Evolutionary conservation across 1,284 basidiomycete species (phyloP), one percentile per base, ranked within the genome.

Genomic region (Ceratorhiza oryzae-sativae): DNA sequence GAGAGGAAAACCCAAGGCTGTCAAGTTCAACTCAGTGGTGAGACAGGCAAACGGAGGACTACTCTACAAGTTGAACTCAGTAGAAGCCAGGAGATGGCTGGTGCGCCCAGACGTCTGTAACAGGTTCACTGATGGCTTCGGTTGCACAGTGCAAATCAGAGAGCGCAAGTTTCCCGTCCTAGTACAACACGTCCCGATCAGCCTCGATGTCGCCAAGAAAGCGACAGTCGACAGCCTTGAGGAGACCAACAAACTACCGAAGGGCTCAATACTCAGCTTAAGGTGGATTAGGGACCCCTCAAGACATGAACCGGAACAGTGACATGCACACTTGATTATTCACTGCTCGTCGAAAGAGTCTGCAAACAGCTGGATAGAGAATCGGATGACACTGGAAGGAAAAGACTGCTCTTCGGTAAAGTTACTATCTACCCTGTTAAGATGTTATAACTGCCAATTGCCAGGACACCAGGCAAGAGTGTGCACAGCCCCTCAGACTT

Each of bases 401-500:
- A 41, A 67, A 18, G 34, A 39, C 1, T 25, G 23, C 12, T 4
- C n/a, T 10, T 36, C 32, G 34, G 20, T 32, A 20, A 51, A 53
- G 23, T 34, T 53, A 20, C 15, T 41, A 3, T 15, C 46, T 18
- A 48, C 49, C 5, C 32, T 32, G 4, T 25, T 53, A 13, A 18
- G 62, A 13, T 67, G 62, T 23, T 67, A 34, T 48, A 67, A 67
- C 15, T 67, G 62, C 20, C 62, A 67, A 23, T 4, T 49, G 1
- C 23, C 8, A 23, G 62, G 62, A 12, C 62, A 67, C 49, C 46
- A 53, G 48, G 34, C 48, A 3, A 49, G 15, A 3, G 10, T 39
- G 6, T 67, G 63, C 30, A 30, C 27, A 46, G 34, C 63, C 12
- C 18, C 25, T 0, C 49, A 67, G 10, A 6, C n/a, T 20, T 67